These are phyloP conservation scores for Pleurotus platypus DNA, from an alignment of 768 basidiomycete species.

Conservation along the genomic window DNA sequence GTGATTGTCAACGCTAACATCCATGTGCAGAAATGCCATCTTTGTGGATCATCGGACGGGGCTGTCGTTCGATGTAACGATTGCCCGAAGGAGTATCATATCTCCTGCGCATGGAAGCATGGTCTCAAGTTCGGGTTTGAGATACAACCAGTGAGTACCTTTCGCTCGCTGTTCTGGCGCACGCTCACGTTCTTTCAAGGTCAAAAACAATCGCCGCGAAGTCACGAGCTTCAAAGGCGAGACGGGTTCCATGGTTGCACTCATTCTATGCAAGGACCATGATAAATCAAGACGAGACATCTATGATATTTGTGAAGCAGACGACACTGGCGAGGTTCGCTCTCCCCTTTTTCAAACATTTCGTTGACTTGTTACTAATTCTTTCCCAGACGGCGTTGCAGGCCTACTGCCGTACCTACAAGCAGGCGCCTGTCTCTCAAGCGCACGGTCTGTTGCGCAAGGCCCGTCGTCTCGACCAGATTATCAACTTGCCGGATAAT, in stretches of 20 bases:
- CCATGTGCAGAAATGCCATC: slow-evolving; percentile 56
- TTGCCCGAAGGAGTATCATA: slow-evolving; percentile 78
- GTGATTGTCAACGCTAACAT: not conserved
- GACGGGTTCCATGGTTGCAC: slow-evolving; percentile 73
- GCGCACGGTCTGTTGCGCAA: slow-evolving; percentile 88
- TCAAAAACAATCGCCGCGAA: slow-evolving; percentile 75
- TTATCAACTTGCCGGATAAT: slow-evolving; percentile 46
- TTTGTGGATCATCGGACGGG: slow-evolving; percentile 73
- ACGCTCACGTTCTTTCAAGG: slow-evolving; percentile 35
- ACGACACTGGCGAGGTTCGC: slow-evolving; percentile 77
- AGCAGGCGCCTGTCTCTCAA: slow-evolving; percentile 66
- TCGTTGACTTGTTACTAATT: not conserved
- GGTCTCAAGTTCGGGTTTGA: slow-evolving; percentile 92
- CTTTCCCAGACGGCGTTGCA: slow-evolving; percentile 77
- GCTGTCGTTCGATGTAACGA: slow-evolving; percentile 83
- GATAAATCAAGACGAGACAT: slow-evolving; percentile 60
- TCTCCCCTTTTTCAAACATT: not conserved
- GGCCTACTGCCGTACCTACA: slow-evolving; percentile 82
- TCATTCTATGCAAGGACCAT: slow-evolving; percentile 79
- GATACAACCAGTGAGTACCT: slow-evolving; percentile 65
- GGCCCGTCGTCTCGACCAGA: slow-evolving; percentile 76
- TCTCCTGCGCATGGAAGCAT: slow-evolving; percentile 85
- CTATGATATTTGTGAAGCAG: slow-evolving; percentile 82
- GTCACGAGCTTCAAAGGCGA: slow-evolving; percentile 75
- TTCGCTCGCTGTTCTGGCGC: not conserved